Evolutionary conservation across 805 yeast genomes (phyloP).

Genomic region (Saccharomycopsis fodiens): DNA sequence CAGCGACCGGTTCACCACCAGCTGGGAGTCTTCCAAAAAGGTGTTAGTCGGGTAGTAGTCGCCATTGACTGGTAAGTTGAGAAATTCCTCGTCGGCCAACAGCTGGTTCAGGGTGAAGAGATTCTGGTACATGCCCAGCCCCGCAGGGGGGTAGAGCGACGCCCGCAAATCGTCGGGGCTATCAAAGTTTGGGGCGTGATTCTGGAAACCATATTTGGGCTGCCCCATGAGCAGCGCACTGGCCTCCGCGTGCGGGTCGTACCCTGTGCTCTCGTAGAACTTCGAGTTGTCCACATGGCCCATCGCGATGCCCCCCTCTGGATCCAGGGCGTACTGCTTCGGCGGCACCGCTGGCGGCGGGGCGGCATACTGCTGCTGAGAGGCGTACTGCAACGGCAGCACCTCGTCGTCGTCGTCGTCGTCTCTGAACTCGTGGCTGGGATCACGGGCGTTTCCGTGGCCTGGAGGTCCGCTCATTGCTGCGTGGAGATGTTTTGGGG

Average conservation of each 20-base stretch:
- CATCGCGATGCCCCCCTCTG: constrained; percentile 6
- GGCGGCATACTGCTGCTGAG: background rate
- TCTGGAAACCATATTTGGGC: constrained; percentile 1
- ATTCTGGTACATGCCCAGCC: constrained; percentile 14
- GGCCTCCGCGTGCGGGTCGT: constrained; percentile 13
- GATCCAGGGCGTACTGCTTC: constrained; percentile 3
- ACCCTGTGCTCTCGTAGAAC: constrained; percentile 4
- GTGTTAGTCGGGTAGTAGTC: constrained; percentile 21
- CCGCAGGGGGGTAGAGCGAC: constrained; percentile 19
- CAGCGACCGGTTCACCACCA: constrained; percentile 9
- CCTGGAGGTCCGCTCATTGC: too few species aligned
- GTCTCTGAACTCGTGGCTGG: too few species aligned
- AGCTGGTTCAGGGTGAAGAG: constrained; percentile 18
- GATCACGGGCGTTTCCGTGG: too few species aligned
- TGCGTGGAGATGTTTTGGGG: too few species aligned
- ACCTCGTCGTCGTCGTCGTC: background rate
- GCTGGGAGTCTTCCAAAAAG: constrained; percentile 14
- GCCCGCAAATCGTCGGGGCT: constrained; percentile 19
- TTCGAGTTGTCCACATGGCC: constrained; percentile 10
- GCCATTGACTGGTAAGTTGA: constrained; percentile 19
- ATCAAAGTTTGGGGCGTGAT: constrained; percentile 9
- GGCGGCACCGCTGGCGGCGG: background rate
- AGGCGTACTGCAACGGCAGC: background rate
- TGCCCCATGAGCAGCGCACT: constrained; percentile 12
- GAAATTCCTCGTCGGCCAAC: constrained; percentile 12